phyloP scores from a whole-genome alignment of 2,329 filamentous ascomycete species.

The Calycina herbarum region DNA sequence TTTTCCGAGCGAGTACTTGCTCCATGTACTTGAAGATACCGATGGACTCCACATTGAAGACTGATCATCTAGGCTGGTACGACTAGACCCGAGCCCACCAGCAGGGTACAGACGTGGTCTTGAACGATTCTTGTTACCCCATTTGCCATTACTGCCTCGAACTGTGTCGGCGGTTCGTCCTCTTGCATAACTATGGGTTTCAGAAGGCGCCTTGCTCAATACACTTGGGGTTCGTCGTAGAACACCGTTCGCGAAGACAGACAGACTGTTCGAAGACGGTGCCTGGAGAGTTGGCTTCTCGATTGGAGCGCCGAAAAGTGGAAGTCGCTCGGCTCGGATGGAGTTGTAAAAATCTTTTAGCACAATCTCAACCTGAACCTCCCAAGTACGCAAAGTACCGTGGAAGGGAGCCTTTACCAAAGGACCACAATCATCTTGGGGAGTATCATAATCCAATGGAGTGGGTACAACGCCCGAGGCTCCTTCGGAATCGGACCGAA shows the following conservation, averaged over 20 bases:
- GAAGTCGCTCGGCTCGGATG: conserved; percentile 83
- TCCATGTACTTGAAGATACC: conserved; percentile 85
- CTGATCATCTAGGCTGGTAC: conserved; percentile 90
- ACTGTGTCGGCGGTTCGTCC: conserved; percentile 63
- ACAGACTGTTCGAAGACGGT: conserved; percentile 62
- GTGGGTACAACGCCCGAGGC: conserved; percentile 43
- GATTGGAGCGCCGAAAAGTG: conserved; percentile 71
- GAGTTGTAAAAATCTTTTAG: conserved; percentile 90
- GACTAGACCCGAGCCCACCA: conserved; percentile 83
- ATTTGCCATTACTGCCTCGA: conserved; percentile 53
- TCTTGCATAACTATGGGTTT: conserved; percentile 64
- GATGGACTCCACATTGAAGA: conserved; percentile 88
- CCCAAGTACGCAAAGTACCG: conserved; percentile 78
- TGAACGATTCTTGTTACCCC: conserved; percentile 84
- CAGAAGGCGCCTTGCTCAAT: conserved; percentile 89
- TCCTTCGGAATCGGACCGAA: conserved; percentile 29
- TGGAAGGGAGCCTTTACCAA: conserved; percentile 76
- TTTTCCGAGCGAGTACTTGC: conserved; percentile 87
- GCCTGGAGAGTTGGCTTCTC: conserved; percentile 43
- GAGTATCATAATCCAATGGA: conserved; percentile 39
- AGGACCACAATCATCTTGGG: conserved; percentile 63
- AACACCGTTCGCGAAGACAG: conserved; percentile 65
- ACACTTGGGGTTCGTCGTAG: conserved; percentile 87
- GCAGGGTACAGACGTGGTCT: conserved; percentile 72
- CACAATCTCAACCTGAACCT: conserved; percentile 84